Conservation (phyloP, 495 filamentous ascomycete genomes). For the Aspergillus carlsbadensis region DNA sequence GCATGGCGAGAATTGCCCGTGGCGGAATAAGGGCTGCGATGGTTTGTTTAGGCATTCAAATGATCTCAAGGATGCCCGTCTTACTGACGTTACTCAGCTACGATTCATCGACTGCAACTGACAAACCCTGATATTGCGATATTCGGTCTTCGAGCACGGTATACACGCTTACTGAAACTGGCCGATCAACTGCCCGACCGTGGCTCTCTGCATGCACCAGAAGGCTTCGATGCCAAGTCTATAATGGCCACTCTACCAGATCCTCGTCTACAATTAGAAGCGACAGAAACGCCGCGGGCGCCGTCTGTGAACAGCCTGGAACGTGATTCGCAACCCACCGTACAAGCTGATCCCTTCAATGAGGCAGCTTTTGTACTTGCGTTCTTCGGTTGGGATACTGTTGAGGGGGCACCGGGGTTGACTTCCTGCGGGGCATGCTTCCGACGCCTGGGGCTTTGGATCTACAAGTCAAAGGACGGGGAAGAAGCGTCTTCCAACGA, state of each 20-base stretch:
- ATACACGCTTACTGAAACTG: constrained; percentile 52
- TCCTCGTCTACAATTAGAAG: constrained; percentile 23
- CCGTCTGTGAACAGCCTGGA: constrained; percentile 4
- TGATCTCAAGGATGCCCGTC: background rate
- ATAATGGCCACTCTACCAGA: constrained; percentile 34
- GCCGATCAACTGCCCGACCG: constrained; percentile 49
- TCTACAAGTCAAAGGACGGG: constrained; percentile 68
- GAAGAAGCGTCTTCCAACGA: constrained; percentile 58
- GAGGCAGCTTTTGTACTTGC: constrained; percentile 71
- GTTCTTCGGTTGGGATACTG: constrained; percentile 81
- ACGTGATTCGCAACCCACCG: background rate
- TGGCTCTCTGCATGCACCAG: constrained; percentile 46
- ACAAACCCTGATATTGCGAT: constrained; percentile 57
- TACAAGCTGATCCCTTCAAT: constrained; percentile 43
- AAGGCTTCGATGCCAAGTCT: constrained; percentile 37
- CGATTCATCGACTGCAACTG: constrained; percentile 56
- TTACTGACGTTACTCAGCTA: constrained; percentile 33
- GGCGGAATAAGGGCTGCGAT: constrained; percentile 82
- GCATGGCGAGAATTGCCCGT: constrained; percentile 82
- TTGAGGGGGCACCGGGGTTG: constrained; percentile 66
- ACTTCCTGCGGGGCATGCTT: constrained; percentile 82
- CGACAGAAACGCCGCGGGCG: constrained; percentile 4
- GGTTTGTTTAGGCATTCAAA: constrained; percentile 46
- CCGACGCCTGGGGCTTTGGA: constrained; percentile 87
- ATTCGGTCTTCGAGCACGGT: constrained; percentile 56